Conservation (phyloP, 2,329 filamentous ascomycete genomes). For the Colletotrichum siamense region DNA sequence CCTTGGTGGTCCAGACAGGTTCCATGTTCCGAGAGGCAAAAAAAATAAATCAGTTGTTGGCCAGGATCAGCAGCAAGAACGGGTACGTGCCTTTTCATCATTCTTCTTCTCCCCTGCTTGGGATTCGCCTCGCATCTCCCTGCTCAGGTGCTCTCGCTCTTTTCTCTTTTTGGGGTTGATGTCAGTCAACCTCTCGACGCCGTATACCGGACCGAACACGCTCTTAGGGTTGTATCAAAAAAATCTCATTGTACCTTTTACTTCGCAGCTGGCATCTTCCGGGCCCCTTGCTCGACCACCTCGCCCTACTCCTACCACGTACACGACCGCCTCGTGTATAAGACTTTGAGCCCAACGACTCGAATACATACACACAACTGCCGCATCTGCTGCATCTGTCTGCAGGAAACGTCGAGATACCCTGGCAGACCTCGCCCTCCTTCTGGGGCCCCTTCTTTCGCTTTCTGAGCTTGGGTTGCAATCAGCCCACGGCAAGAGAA, state of each 20-base stretch:
- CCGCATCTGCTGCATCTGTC: background rate
- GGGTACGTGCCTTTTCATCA: conserved; percentile 17
- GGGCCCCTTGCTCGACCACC: background rate
- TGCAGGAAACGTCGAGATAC: background rate
- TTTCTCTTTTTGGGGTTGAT: background rate
- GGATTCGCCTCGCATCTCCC: background rate
- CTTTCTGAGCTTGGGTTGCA: conserved; percentile 2
- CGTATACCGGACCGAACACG: background rate
- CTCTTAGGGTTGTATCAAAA: conserved; percentile 2
- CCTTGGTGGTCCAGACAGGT: background rate
- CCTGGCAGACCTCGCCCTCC: background rate
- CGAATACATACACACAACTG: background rate
- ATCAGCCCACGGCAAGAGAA: conserved; percentile 14
- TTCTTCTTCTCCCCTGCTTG: background rate
- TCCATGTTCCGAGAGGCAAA: background rate
- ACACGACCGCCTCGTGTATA: background rate
- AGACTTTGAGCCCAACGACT: background rate
- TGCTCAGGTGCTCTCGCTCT: background rate
- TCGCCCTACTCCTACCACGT: background rate
- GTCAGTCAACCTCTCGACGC: background rate
- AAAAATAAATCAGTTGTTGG: background rate
- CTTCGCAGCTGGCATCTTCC: background rate
- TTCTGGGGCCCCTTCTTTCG: background rate
- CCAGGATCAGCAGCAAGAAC: background rate
- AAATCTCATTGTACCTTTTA: background rate